Conservation (phyloP, 805 yeast species). For the Saccharomycopsis schoenii region DNA sequence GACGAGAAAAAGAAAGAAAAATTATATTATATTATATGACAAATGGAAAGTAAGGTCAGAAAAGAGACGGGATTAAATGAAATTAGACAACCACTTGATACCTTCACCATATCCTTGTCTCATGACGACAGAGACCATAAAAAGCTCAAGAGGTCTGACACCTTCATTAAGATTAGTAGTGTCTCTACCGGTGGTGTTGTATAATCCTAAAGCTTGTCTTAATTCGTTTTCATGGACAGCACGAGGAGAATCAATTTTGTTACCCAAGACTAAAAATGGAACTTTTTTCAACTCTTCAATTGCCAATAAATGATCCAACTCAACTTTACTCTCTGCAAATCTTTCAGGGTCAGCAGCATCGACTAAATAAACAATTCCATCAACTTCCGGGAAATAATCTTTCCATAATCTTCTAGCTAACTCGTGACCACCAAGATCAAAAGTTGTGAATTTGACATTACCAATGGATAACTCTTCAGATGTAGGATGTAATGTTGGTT, state of each 20-base stretch:
- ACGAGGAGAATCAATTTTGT: conserved; percentile 87
- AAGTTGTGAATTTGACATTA: conserved; percentile 91
- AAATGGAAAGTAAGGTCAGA: not conserved
- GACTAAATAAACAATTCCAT: conserved; percentile 91
- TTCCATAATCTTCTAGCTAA: conserved; percentile 99
- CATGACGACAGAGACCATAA: conserved; percentile 97
- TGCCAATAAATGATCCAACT: conserved; percentile 83
- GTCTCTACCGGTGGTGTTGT: conserved; percentile 85
- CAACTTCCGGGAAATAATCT: conserved; percentile 98
- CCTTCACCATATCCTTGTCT: conserved; percentile 99
- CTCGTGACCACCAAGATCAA: conserved; percentile 96
- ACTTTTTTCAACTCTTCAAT: conserved; percentile 86
- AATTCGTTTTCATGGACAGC: conserved; percentile 95
- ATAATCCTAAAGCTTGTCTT: conserved; percentile 80
- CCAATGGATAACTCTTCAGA: conserved; percentile 97
- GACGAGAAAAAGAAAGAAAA: not conserved
- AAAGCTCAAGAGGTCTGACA: conserved; percentile 88
- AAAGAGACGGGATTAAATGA: conserved; percentile 40
- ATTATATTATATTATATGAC: not conserved
- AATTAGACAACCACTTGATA: conserved; percentile 96
- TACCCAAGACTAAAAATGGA: conserved; percentile 91
- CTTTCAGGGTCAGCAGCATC: conserved; percentile 97
- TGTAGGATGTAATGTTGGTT: conserved; percentile 97
- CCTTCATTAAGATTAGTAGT: conserved; percentile 55
- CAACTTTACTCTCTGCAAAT: conserved; percentile 89